A percentile compares a stretch with the other conserved stretches of the same genome.
Evolutionary conservation across 2,329 filamentous ascomycete species (phyloP).

Genomic region (Hypomyces rosellus): DNA sequence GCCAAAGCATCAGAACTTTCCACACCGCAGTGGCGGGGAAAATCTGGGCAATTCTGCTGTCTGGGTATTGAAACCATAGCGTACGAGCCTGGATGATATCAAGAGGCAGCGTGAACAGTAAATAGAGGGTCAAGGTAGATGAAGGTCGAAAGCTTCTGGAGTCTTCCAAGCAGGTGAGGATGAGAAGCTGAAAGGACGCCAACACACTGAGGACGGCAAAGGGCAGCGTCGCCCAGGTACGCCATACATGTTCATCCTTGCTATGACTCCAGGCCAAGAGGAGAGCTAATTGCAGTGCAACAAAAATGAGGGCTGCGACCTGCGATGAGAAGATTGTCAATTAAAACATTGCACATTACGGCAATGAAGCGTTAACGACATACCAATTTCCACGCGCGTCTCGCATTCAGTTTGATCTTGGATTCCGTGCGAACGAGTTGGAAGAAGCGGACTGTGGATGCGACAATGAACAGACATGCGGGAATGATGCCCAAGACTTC

Average conservation of each 20-base stretch:
- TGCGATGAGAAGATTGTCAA: not conserved
- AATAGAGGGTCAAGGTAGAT: slow-evolving; percentile 22
- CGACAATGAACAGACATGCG: slow-evolving; percentile 5
- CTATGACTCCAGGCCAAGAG: not conserved
- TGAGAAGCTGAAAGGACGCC: slow-evolving; percentile 18
- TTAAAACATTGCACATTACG: no score
- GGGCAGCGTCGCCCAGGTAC: slow-evolving; percentile 6
- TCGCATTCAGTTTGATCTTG: no score
- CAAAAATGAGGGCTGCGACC: not conserved
- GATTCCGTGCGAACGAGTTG: no score
- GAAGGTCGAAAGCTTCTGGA: slow-evolving; percentile 25
- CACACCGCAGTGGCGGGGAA: slow-evolving; percentile 18
- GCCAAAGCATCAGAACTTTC: slow-evolving; percentile 23
- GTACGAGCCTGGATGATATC: slow-evolving; percentile 25
- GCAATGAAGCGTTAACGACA: no score
- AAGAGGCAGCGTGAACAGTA: slow-evolving; percentile 24
- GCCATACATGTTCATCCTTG: not conserved
- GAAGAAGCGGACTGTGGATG: not conserved
- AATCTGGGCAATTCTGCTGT: slow-evolving; percentile 17
- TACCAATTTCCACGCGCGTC: no score
- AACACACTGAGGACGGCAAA: slow-evolving; percentile 15
- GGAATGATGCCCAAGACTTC: slow-evolving; percentile 12
- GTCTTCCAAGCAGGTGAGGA: slow-evolving; percentile 27
- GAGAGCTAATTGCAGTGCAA: slow-evolving; percentile 1
- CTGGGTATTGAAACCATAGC: slow-evolving; percentile 22